Evolutionary conservation across 768 basidiomycete genomes (phyloP).

Genomic region (Calocybe gangraenosa): DNA sequence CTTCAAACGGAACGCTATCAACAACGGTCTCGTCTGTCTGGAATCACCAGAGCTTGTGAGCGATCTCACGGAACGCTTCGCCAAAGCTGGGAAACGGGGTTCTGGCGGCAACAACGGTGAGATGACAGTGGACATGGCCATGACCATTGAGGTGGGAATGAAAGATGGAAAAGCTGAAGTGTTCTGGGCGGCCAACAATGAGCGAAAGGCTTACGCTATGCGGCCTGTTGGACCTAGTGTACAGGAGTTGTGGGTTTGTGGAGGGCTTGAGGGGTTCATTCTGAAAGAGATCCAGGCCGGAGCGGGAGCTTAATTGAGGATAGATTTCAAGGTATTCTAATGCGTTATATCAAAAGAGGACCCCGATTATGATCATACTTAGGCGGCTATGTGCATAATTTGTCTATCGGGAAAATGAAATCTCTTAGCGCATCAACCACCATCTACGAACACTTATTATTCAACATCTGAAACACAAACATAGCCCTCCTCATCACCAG

Average conservation of each 20-base stretch:
- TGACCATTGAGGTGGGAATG: conserved; percentile 65
- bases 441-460: too few relatives aligned
- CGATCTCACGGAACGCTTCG: conserved; percentile 75
- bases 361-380: too few relatives aligned
- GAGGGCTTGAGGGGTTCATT: conserved; percentile 90
- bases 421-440: too few relatives aligned
- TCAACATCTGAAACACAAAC: too few relatives aligned
- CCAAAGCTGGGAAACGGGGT: conserved; percentile 69
- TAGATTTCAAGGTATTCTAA: conserved; percentile 1
- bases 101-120: conserved; percentile 80
- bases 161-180: conserved; percentile 66
- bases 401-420: too few relatives aligned
- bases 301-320: conserved; percentile 8
- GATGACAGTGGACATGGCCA: conserved; percentile 74
- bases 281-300: conserved; percentile 61
- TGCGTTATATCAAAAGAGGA: too few relatives aligned
- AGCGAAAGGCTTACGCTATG: conserved; percentile 55
- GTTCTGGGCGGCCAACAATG: conserved; percentile 30
- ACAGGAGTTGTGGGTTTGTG: conserved; percentile 96
- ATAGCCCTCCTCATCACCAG: too few relatives aligned
- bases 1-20: conserved; percentile 98
- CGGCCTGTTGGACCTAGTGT: conserved; percentile 88
- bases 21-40: conserved; percentile 94
- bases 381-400: too few relatives aligned
- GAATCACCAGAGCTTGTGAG: conserved; percentile 87